Evolutionary conservation across 2,329 filamentous ascomycete species (phyloP), one percentile per base, ranked within the genome.

Genomic region (Pochonia chlamydosporia): DNA sequence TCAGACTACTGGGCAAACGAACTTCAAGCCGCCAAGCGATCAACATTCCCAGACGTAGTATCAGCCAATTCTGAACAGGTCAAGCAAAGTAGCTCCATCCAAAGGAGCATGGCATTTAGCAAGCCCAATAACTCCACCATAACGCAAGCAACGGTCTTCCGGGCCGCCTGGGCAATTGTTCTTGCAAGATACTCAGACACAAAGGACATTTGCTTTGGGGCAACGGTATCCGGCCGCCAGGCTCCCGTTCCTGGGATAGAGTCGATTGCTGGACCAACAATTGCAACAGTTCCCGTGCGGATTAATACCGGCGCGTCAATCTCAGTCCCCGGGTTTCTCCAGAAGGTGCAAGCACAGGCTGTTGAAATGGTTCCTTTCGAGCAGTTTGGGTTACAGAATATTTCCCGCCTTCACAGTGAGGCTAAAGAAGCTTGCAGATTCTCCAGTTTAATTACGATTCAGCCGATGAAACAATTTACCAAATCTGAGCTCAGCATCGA

Each of bases 121-220:
- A 33, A 33, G 13, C 6, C 30, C 11, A 13, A 14, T 5, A 13
- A n/a, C 30, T 33, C 30, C 2, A 33, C 13, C 13, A 14, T 33
- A 5, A 33, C 30, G 13, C 30, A 14, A 14, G 13, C 30, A 3
- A 33, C 30, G 13, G 16, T 33, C 4, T 26, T 52, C 11, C 50
- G 52, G 8, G 47, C 48, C 8, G 54, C 54, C 3, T 56, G 54
- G 54, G 36, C 52, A 11, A 26, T 72, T 6, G 58, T 68, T 3
- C 57, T 68, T 1, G 59, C 62, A 0, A 50, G 64, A 2, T 67
- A 69, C 46, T 58, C 66, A 53, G 59, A 14, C 49, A 61, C 45
- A 13, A 5, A 11, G 16, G 67, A 72, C 40, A 44, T 59, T 1
- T 5, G 53, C 5, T 61, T 57, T 40, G 46, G 46, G 2, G 23